These are phyloP conservation scores for Hemileia vastatrix DNA, from an alignment of 1,284 basidiomycete genomes.

Conservation along the genomic window DNA sequence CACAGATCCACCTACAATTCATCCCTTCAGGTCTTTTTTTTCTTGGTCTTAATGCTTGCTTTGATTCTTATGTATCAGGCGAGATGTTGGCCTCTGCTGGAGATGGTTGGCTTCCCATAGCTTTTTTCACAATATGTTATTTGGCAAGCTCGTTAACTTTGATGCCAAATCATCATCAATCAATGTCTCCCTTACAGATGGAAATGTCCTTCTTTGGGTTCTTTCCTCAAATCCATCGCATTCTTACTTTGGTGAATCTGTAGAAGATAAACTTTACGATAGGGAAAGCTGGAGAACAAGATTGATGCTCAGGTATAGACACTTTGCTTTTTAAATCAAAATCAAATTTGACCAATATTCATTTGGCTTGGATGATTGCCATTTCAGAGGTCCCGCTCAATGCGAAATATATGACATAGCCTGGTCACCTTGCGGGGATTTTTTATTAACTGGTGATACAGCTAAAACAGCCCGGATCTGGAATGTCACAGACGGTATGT, in stretches of 20 bases:
- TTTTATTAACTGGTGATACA: conserved; percentile 85
- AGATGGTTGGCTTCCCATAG: conserved; percentile 59
- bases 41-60: neutral
- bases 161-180: neutral
- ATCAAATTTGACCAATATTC: neutral
- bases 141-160: conserved; percentile 26
- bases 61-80: neutral
- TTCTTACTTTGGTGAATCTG: conserved; percentile 13
- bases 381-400: conserved; percentile 22
- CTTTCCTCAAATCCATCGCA: conserved; percentile 7
- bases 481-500: conserved; percentile 60
- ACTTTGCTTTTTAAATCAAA: neutral
- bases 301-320: conserved; percentile 18
- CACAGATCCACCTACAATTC: neutral
- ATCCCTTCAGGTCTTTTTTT: neutral
- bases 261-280: conserved; percentile 15
- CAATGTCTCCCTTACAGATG: conserved; percentile 54
- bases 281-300: conserved; percentile 22
- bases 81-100: conserved; percentile 69
- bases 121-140: neutral
- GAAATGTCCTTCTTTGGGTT: conserved; percentile 47
- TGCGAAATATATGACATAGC: conserved; percentile 90
- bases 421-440: conserved; percentile 92
- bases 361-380: too few species aligned
- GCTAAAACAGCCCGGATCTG: conserved; percentile 89